Conservation (phyloP, 176 grass and related monocot species). For the Aegilops tauschii region DNA sequence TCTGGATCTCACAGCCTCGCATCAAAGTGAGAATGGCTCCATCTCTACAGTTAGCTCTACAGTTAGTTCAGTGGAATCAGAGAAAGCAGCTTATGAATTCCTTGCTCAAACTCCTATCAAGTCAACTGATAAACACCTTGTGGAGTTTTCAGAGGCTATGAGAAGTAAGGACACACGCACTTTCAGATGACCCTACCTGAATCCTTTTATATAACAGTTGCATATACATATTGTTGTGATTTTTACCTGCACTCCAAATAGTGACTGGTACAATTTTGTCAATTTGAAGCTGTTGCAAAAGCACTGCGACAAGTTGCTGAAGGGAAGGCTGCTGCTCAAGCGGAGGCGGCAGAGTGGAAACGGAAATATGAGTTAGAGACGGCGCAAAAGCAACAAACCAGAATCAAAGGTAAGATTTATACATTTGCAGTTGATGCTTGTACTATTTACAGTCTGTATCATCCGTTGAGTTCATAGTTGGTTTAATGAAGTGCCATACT, state of each 20-base stretch:
- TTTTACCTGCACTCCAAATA: slow-evolving; percentile 19
- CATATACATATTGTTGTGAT: not conserved
- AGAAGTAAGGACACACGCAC: slow-evolving; percentile 62
- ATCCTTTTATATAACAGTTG: not conserved
- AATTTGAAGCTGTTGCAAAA: slow-evolving; percentile 89
- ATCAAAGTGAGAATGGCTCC: slow-evolving; percentile 56
- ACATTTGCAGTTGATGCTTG: not conserved
- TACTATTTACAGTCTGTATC: not conserved
- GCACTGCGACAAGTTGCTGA: slow-evolving; percentile 81
- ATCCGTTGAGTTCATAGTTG: not conserved
- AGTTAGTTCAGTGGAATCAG: slow-evolving; percentile 49
- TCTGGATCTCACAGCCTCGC: slow-evolving; percentile 30
- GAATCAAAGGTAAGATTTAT: slow-evolving; percentile 59
- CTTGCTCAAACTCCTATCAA: slow-evolving; percentile 79
- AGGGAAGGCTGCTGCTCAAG: slow-evolving; percentile 91
- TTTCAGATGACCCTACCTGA: slow-evolving; percentile 15
- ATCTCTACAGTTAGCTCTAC: slow-evolving; percentile 31
- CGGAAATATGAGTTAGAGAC: slow-evolving; percentile 91
- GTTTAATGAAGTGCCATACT: not conserved
- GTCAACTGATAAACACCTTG: slow-evolving; percentile 85
- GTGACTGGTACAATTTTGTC: slow-evolving; percentile 15
- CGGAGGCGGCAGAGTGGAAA: slow-evolving; percentile 86
- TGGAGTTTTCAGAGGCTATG: slow-evolving; percentile 96
- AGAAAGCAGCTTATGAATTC: slow-evolving; percentile 66
- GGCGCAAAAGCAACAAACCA: slow-evolving; percentile 49